Evolutionary conservation across 192 early-diverging fungal genomes (phyloP).

Genomic region (Umbelopsis ramanniana): DNA sequence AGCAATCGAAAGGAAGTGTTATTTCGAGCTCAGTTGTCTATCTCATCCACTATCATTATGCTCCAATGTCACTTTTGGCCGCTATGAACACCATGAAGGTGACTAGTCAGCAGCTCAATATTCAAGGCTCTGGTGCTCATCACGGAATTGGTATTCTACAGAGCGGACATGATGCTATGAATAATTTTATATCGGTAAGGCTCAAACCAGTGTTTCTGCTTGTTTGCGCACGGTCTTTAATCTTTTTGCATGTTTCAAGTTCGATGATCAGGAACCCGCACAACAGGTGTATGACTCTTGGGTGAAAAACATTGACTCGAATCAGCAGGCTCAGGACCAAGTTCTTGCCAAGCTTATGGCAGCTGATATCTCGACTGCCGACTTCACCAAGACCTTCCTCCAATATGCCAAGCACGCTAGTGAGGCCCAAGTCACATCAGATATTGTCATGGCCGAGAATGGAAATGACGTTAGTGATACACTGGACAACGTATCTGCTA

Average conservation of each 20-base stretch:
- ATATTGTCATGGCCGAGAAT: constrained; percentile 4
- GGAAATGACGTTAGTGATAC: constrained; percentile 14
- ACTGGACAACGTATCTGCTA: background rate
- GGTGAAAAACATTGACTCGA: constrained; percentile 27
- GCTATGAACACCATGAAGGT: constrained; percentile 55
- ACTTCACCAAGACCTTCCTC: constrained; percentile 45
- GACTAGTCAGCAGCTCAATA: constrained; percentile 38
- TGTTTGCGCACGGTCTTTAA: background rate
- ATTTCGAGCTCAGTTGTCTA: constrained; percentile 43
- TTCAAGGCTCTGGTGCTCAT: background rate
- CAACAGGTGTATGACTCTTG: constrained; percentile 22
- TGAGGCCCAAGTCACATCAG: background rate
- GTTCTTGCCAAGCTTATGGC: constrained; percentile 28
- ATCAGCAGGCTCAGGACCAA: constrained; percentile 33
- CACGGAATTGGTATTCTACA: constrained; percentile 25
- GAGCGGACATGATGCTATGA: constrained; percentile 29
- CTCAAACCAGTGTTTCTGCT: background rate
- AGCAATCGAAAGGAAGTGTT: constrained; percentile 7
- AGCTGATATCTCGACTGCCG: constrained; percentile 24
- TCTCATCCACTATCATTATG: constrained; percentile 48
- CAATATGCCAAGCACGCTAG: constrained; percentile 24
- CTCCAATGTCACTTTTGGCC: constrained; percentile 56
- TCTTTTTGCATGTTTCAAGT: background rate
- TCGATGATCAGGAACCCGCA: background rate
- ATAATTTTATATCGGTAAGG: background rate